Conservation (phyloP, 805 yeast species). For the Ascoidea tarda region DNA sequence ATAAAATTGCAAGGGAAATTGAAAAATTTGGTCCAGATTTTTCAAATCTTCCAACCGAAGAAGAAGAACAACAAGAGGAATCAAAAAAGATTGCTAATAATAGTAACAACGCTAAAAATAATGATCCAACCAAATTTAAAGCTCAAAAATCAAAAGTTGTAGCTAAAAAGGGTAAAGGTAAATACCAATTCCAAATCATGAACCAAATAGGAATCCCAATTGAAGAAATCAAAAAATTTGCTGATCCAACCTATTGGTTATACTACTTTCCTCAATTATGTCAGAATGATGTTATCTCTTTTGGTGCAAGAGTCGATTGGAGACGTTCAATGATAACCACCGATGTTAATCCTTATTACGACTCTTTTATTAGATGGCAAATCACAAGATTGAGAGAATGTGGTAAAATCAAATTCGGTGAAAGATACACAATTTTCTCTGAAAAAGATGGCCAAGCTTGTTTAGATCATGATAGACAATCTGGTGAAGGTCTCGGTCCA, state of each 20-base stretch:
- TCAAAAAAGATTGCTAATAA: conserved; percentile 15
- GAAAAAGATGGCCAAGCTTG: conserved; percentile 98
- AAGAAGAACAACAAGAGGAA: conserved; percentile 30
- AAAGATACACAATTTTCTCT: conserved; percentile 93
- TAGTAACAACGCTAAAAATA: conserved; percentile 26
- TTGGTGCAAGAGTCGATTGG: conserved; percentile 97
- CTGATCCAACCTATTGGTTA: conserved; percentile 89
- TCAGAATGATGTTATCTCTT: conserved; percentile 57
- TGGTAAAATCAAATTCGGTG: conserved; percentile 94
- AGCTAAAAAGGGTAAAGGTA: conserved; percentile 88
- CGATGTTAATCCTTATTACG: conserved; percentile 89
- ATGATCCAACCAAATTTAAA: conserved; percentile 79
- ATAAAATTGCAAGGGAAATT: conserved; percentile 83
- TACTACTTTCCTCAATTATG: conserved; percentile 84
- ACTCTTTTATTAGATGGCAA: conserved; percentile 93
- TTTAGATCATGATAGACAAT: conserved; percentile 96
- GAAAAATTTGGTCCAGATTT: conserved; percentile 83
- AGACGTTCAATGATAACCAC: conserved; percentile 93
- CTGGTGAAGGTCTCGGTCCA: conserved; percentile 95
- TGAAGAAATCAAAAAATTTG: conserved; percentile 75
- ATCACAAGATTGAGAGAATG: conserved; percentile 73
- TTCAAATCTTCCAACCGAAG: conserved; percentile 49
- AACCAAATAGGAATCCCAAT: conserved; percentile 78
- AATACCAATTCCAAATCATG: conserved; percentile 95
- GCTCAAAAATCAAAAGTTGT: conserved; percentile 90